phyloP scores from a whole-genome alignment of 495 filamentous ascomycete genomes.

The Lichenothelia convexa region DNA sequence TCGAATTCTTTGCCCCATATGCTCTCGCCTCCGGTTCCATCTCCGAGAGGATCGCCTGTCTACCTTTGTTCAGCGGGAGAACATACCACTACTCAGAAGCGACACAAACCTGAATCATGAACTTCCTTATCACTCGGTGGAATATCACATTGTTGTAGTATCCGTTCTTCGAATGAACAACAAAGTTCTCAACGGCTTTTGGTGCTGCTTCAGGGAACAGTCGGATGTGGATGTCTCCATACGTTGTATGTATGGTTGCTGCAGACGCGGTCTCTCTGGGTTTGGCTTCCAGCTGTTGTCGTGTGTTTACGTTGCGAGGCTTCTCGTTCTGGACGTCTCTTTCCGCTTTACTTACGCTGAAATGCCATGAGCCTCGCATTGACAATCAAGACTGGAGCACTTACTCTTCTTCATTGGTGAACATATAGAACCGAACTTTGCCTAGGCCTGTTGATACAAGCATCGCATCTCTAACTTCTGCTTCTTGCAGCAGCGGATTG shows the following conservation, averaged over 20 bases:
- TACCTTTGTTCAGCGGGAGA: constrained; percentile 18
- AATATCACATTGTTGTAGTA: constrained; percentile 98
- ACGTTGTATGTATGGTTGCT: constrained; percentile 78
- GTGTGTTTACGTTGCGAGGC: constrained; percentile 35
- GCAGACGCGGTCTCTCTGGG: constrained; percentile 50
- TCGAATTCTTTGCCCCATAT: constrained; percentile 96
- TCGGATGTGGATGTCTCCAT: constrained; percentile 87
- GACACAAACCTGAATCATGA: constrained; percentile 66
- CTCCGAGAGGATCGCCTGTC: constrained; percentile 80
- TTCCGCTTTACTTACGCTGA: constrained; percentile 51
- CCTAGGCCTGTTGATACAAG: constrained; percentile 65
- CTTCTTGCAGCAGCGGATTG: constrained; percentile 86
- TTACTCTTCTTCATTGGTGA: constrained; percentile 65
- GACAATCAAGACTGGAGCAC: neutral
- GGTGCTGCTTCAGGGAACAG: constrained; percentile 87
- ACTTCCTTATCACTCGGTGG: constrained; percentile 92
- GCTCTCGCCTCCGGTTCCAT: constrained; percentile 88
- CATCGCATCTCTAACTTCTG: constrained; percentile 81
- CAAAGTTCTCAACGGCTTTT: constrained; percentile 97
- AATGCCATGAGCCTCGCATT: neutral
- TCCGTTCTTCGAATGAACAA: constrained; percentile 66
- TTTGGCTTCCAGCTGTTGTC: constrained; percentile 30
- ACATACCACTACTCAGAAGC: too few species aligned
- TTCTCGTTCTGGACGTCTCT: constrained; percentile 95
- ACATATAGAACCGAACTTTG: constrained; percentile 96